Evolutionary conservation across 768 basidiomycete genomes (phyloP).

Genomic region (Amanita pseudoporphyria): DNA sequence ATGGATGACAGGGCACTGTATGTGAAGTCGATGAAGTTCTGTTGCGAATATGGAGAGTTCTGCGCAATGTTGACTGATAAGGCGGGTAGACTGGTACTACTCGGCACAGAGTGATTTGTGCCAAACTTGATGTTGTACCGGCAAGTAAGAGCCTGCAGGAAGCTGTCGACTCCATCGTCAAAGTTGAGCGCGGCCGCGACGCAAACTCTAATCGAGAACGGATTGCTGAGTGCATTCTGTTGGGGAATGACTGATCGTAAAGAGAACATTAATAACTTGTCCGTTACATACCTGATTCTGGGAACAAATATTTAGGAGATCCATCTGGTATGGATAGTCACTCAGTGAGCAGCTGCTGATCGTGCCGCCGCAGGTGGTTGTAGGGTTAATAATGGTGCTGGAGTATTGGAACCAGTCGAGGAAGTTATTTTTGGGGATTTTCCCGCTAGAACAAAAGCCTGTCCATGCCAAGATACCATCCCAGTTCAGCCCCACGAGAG

Average conservation of each 20-base stretch:
- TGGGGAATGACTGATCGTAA: background rate
- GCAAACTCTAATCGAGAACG: slow-evolving; percentile 5
- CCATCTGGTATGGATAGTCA: slow-evolving; percentile 5
- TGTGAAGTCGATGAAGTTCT: slow-evolving; percentile 6
- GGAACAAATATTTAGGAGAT: slow-evolving; percentile 7
- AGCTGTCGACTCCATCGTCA: slow-evolving; percentile 7
- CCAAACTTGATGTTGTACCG: slow-evolving; percentile 6
- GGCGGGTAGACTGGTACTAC: slow-evolving; percentile 4
- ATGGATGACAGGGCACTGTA: slow-evolving; percentile 3
- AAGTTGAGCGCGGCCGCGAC: slow-evolving; percentile 9
- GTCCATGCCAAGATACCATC: slow-evolving; percentile 10
- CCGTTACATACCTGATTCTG: slow-evolving; percentile 1
- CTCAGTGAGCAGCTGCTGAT: slow-evolving; percentile 6
- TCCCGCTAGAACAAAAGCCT: slow-evolving; percentile 7
- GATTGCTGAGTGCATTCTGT: slow-evolving; percentile 7
- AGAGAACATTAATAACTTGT: background rate
- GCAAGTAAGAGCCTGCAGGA: slow-evolving; percentile 9
- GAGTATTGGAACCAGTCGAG: slow-evolving; percentile 12
- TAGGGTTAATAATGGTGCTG: slow-evolving; percentile 2
- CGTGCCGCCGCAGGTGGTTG: slow-evolving; percentile 3
- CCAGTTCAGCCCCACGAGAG: slow-evolving; percentile 6
- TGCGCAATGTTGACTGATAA: slow-evolving; percentile 1
- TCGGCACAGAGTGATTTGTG: slow-evolving; percentile 4
- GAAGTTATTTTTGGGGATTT: slow-evolving; percentile 9
- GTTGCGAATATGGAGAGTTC: slow-evolving; percentile 5